Evolutionary conservation across 805 yeast genomes (phyloP), one percentile per base, ranked within the genome.

Genomic region (Cyberlindnera misumaiensis): DNA sequence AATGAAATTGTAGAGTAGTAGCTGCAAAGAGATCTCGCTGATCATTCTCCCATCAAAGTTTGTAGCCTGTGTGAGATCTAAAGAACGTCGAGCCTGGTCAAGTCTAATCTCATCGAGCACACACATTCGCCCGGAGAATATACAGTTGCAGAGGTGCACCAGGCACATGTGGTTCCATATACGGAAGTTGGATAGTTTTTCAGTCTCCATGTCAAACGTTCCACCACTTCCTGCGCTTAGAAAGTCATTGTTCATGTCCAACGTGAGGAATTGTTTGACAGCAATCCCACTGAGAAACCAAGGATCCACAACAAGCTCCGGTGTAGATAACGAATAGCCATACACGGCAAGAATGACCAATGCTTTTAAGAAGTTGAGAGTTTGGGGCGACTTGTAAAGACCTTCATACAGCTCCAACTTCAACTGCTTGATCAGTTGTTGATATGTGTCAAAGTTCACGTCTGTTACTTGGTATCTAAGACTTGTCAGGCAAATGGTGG

Each of bases 1-100:
- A 15, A 79, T 61, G 54, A 67, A 80, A 40, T 73, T 72, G 58
- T 81, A 81, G 0, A 79, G 65, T 11, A 76, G 67, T 13, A 73
- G 55, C 38, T 80, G 75, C 10, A 82, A 65, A 14, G 78, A 72
- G 36, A 82, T 75, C 56, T 84, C 94, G 30, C 87, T 80, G 7
- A 83, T 80, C 76, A 84, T 81, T 42, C 93, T 61, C n/a, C 84
- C 86, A 53, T 84, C 95, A 55, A 83, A 84, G 51, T 82, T 81
- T 5, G 88, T 80, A 3, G 88, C 75, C 27, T 73, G 64, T 4
- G 78, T 65, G 28, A 75, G 58, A 29, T 77, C 74, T 35, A 80
- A 60, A 2, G 81, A 72, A 15, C 75, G 68, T 9, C 77, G 67
- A 43, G 85, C 77, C 42, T 74, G 71, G 41, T 74, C 76, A 32